Evolutionary conservation across 192 early-diverging fungal species (phyloP).

Genomic region (Dissophora globulifera): DNA sequence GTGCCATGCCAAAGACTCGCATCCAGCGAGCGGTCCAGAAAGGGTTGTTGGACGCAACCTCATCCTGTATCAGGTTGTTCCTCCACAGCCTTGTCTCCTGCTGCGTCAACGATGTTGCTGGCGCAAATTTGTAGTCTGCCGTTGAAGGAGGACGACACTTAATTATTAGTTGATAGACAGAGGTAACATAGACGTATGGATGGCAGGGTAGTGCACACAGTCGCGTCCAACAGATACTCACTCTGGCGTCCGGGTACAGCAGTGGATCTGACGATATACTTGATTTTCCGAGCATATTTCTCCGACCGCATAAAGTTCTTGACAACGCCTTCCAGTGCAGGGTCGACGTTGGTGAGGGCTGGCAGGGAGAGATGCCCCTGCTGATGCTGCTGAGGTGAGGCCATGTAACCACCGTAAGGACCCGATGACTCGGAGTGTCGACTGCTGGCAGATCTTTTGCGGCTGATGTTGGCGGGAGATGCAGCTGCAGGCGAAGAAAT

Average conservation of each 20-base stretch:
- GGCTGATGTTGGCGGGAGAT: not conserved
- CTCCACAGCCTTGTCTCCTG: slow-evolving; percentile 42
- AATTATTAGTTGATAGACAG: too few species aligned
- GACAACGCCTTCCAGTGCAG: slow-evolving; percentile 30
- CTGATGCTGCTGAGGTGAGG: slow-evolving; percentile 24
- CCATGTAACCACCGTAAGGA: slow-evolving; percentile 11
- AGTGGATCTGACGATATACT: slow-evolving; percentile 31
- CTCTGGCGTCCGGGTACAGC: slow-evolving; percentile 46
- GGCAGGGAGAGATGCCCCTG: slow-evolving; percentile 2
- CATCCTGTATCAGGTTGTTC: slow-evolving; percentile 45
- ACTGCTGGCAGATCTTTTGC: slow-evolving; percentile 8
- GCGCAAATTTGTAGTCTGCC: slow-evolving; percentile 45
- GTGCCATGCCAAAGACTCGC: slow-evolving; percentile 42
- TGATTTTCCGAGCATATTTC: slow-evolving; percentile 51
- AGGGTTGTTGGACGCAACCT: slow-evolving; percentile 39
- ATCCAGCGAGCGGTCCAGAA: slow-evolving; percentile 53
- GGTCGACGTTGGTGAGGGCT: slow-evolving; percentile 28
- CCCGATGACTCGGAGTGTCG: slow-evolving; percentile 5
- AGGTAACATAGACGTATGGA: too few species aligned
- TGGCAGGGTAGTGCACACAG: too few species aligned
- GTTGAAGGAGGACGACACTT: not conserved
- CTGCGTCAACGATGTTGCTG: slow-evolving; percentile 34
- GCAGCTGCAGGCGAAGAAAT: not conserved
- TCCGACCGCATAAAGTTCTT: slow-evolving; percentile 50
- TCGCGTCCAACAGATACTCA: too few species aligned